Conservation (phyloP, 2,329 filamentous ascomycete species). For the Colletotrichum eremochloae region DNA sequence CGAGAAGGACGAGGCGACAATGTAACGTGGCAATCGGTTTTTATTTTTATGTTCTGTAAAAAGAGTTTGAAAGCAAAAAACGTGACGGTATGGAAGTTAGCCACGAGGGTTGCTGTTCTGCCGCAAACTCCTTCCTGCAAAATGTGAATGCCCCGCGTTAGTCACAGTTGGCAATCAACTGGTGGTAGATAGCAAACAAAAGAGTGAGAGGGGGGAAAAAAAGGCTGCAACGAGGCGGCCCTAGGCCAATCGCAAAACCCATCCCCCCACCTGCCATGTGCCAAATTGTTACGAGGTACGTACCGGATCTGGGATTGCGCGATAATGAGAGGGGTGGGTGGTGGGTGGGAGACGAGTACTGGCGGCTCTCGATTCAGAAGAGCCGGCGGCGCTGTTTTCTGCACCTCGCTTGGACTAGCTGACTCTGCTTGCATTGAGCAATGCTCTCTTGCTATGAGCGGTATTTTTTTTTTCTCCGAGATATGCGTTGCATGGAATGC, state of each 20-base stretch:
- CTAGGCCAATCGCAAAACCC: slow-evolving; percentile 33
- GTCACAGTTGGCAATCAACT: slow-evolving; percentile 29
- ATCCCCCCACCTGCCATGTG: slow-evolving; percentile 37
- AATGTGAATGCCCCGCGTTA: slow-evolving; percentile 20
- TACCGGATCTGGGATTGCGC: slow-evolving; percentile 37
- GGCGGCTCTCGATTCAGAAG: slow-evolving; percentile 18
- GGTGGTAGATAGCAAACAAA: slow-evolving; percentile 9
- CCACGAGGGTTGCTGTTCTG: slow-evolving; percentile 6
- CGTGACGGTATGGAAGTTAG: slow-evolving; percentile 2
- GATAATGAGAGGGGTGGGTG: slow-evolving; percentile 35
- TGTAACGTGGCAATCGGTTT: neutral
- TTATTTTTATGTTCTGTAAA: neutral
- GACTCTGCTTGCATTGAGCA: slow-evolving; percentile 13
- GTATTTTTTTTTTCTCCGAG: slow-evolving; percentile 22
- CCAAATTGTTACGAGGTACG: slow-evolving; percentile 23
- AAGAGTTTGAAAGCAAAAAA: neutral
- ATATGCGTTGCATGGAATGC: slow-evolving; percentile 16
- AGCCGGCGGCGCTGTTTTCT: slow-evolving; percentile 14
- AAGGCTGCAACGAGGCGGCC: slow-evolving; percentile 26
- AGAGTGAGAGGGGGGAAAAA: neutral
- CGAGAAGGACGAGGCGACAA: neutral
- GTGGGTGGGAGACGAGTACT: slow-evolving; percentile 17
- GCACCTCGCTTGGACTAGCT: slow-evolving; percentile 11
- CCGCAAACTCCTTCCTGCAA: slow-evolving; percentile 23
- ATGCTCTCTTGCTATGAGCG: slow-evolving; percentile 8